Evolutionary conservation across 2,329 filamentous ascomycete species (phyloP), one percentile per base, ranked within the genome.

Genomic region (Colletotrichum gloeosporioides): DNA sequence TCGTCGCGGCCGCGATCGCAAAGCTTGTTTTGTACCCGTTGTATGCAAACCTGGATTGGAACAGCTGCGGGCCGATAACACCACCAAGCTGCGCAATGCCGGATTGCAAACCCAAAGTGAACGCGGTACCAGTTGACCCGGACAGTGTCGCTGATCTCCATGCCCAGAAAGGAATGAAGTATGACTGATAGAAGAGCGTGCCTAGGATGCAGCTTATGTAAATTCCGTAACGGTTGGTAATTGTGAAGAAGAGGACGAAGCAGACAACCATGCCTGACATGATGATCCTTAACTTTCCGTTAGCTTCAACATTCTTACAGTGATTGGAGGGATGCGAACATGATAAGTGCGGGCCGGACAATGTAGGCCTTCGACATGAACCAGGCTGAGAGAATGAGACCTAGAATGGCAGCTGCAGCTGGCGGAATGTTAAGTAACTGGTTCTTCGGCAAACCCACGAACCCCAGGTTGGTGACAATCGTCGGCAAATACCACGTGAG

Each of bases 341-440:
- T 84, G 25, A 87, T 81, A 75, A 85, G 84, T 18, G 82, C 84
- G 18, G 85, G 83, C 22, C 87, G 83, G 3, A 84, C 83, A 2
- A 88, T 77, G 62, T 83, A 85, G 0, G 86, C 86, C 36, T 82
- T 78, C n/a, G 32, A 75, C 61, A 75, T 82, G 27, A 88, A 83
- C 78, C 85, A 85, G 3, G 83, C 84, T 0, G 83, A 84, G 27
- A 87, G 82, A 4, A 87, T 82, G 29, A 86, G 83, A 1, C 84
- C 81, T 0, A 84, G 75, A 3, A 88, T 83, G 1, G 84, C 84
- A 3, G 84, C 85, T 6, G 83, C 86, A 36, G 87, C 86, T 1
- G 86, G 86, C 0, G 87, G 86, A n/a, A 88, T 86, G 73, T 87
- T 87, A 9, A 88, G 82, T 7, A 88, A 79, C 71, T 88, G 86